A percentile compares a stretch with the other conserved stretches of the same genome.
Evolutionary conservation across 116 monocot genomes (phyloP).

Genomic region (Phalaenopsis hybrid): DNA sequence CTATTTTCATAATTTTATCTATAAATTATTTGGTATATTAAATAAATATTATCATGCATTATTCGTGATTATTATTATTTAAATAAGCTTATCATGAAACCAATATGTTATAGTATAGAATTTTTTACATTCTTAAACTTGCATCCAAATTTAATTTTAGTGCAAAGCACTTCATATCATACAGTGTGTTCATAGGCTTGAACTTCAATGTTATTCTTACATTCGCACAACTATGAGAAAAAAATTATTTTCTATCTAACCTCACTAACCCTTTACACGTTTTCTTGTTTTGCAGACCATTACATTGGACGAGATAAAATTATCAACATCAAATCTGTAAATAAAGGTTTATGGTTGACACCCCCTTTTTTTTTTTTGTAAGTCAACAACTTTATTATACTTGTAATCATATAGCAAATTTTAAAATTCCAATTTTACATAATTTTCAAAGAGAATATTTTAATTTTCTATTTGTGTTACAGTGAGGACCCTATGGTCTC

Average conservation of each 20-base stretch:
- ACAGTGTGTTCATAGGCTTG: neutral
- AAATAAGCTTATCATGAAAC: too few species aligned
- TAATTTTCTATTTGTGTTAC: neutral
- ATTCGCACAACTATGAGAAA: neutral
- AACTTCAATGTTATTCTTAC: neutral
- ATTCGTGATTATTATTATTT: too few species aligned
- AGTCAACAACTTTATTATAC: neutral
- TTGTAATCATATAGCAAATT: neutral
- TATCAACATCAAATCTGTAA: slow-evolving; percentile 20
- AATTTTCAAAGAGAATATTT: neutral
- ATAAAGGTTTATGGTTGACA: neutral
- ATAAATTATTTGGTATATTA: too few species aligned
- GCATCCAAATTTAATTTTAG: neutral
- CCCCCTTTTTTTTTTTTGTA: neutral
- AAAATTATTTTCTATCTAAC: neutral
- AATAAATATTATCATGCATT: too few species aligned
- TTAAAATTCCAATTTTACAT: neutral
- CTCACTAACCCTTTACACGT: neutral
- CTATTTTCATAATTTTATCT: too few species aligned
- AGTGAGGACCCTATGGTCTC: neutral
- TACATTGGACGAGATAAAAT: slow-evolving; percentile 35
- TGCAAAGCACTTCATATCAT: neutral
- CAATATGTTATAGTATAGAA: too few species aligned
- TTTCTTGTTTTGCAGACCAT: slow-evolving; percentile 19
- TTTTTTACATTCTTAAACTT: neutral